A percentile compares a stretch with the other conserved stretches of the same genome.
phyloP scores from a whole-genome alignment of 208 protist genomes.

The Trypanosoma grayi region DNA sequence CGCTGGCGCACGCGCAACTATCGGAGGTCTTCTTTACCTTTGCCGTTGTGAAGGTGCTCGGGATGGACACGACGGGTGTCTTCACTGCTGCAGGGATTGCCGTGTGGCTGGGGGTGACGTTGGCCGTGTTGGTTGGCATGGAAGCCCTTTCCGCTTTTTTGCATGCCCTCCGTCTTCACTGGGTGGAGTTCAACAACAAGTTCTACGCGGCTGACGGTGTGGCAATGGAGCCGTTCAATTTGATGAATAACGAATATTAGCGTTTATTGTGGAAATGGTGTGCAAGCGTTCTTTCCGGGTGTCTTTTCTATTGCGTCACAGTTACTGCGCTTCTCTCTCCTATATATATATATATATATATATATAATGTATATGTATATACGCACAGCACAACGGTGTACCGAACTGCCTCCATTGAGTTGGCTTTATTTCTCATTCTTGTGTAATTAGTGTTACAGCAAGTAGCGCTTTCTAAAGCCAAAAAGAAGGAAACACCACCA shows the following conservation, averaged over 20 bases:
- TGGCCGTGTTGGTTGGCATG: conserved; percentile 98
- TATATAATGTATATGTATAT: no score
- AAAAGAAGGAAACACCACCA: background rate
- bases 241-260: no score
- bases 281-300: no score
- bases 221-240: conserved; percentile 91
- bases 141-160: conserved; percentile 99
- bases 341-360: no score
- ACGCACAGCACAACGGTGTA: no score
- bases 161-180: conserved; percentile 98
- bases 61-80: conserved; percentile 59
- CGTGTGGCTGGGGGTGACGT: conserved; percentile 93
- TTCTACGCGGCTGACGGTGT: conserved; percentile 95
- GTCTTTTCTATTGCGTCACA: no score
- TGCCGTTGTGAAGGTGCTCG: conserved; percentile 64
- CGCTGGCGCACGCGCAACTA: conserved; percentile 98
- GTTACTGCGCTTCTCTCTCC: no score
- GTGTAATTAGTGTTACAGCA: no score
- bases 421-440: no score
- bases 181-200: conserved; percentile 98
- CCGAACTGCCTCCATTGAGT: no score
- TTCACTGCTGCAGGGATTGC: conserved; percentile 91
- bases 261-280: no score
- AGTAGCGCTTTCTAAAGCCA: no score
- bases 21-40: conserved; percentile 92